A percentile compares a stretch with the other conserved stretches of the same genome.
Conservation (phyloP, 352 stramenopile genomes). For the Phytophthora sp. region DNA sequence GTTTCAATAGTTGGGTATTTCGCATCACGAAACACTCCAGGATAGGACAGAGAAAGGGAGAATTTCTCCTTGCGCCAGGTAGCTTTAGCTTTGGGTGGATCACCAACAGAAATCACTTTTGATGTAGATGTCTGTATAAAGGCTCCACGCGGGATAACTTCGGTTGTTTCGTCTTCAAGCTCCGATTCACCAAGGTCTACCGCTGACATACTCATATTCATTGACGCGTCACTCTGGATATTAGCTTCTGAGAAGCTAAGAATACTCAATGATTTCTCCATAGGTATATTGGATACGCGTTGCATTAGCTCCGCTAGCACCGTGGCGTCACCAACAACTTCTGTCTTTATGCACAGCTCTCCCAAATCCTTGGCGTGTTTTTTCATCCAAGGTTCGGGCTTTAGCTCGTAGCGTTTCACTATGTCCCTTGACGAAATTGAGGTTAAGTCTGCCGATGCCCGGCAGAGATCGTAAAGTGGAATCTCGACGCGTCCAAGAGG, state of each 20-base stretch:
- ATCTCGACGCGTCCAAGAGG: constrained; percentile 73
- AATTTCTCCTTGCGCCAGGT: constrained; percentile 73
- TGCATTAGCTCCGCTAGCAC: constrained; percentile 63
- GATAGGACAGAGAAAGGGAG: constrained; percentile 65
- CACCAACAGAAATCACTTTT: not conserved
- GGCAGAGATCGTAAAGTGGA: constrained; percentile 63
- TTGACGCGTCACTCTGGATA: constrained; percentile 28
- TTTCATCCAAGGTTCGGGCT: constrained; percentile 78
- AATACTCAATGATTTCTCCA: constrained; percentile 58
- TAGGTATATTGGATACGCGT: constrained; percentile 33
- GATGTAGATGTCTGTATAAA: constrained; percentile 51
- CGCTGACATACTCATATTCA: constrained; percentile 6
- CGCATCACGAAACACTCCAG: constrained; percentile 60
- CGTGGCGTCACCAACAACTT: constrained; percentile 65
- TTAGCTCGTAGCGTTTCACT: constrained; percentile 63
- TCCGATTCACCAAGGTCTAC: constrained; percentile 12
- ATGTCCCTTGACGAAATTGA: constrained; percentile 58
- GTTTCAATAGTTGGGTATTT: constrained; percentile 31
- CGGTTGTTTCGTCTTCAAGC: constrained; percentile 55
- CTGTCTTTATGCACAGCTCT: constrained; percentile 71
- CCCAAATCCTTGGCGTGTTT: constrained; percentile 58
- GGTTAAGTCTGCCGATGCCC: constrained; percentile 51
- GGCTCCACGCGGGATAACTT: constrained; percentile 44
- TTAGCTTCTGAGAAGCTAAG: constrained; percentile 60
- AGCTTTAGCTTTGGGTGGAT: constrained; percentile 35